phyloP scores from a whole-genome alignment of 1,284 basidiomycete species.

The Boletus mariae region DNA sequence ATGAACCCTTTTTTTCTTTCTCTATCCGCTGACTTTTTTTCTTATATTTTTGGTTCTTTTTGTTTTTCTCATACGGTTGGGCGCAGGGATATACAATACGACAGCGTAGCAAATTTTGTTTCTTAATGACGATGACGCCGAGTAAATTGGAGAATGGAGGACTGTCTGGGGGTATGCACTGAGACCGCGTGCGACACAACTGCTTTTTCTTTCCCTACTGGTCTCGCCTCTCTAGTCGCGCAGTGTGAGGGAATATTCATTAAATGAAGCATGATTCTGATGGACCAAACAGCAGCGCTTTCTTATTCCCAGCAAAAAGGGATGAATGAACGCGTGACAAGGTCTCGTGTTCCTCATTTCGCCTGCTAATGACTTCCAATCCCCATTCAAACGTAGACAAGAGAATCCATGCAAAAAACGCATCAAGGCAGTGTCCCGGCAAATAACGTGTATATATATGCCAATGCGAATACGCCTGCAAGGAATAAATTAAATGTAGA shows the following conservation, averaged over 20 bases:
- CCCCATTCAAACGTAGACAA: slow-evolving; percentile 11
- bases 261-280: slow-evolving; percentile 1
- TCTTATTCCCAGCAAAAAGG: not conserved
- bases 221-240: slow-evolving; percentile 24
- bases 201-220: not conserved
- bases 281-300: not conserved
- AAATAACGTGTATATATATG: slow-evolving; percentile 2
- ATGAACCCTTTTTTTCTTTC: slow-evolving; percentile 8
- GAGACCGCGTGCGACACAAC: not conserved
- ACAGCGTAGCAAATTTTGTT: slow-evolving; percentile 20
- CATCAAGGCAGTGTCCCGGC: slow-evolving; percentile 6
- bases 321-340: not conserved
- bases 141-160: slow-evolving; percentile 2
- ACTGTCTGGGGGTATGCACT: slow-evolving; percentile 19
- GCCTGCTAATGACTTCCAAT: slow-evolving; percentile 7
- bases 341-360: not conserved
- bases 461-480: slow-evolving; percentile 4
- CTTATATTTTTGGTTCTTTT: slow-evolving; percentile 10
- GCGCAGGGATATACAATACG: slow-evolving; percentile 28
- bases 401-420: slow-evolving; percentile 1
- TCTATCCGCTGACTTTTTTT: slow-evolving; percentile 12
- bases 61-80: slow-evolving; percentile 12
- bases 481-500: slow-evolving; percentile 16
- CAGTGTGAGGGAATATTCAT: slow-evolving; percentile 1
- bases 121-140: slow-evolving; percentile 26